Percentiles rank a stretch among this genome's conserved stretches.
These are phyloP conservation scores for Colletotrichum musae DNA, from an alignment of 2,329 filamentous ascomycete species.

Conservation along the genomic window DNA sequence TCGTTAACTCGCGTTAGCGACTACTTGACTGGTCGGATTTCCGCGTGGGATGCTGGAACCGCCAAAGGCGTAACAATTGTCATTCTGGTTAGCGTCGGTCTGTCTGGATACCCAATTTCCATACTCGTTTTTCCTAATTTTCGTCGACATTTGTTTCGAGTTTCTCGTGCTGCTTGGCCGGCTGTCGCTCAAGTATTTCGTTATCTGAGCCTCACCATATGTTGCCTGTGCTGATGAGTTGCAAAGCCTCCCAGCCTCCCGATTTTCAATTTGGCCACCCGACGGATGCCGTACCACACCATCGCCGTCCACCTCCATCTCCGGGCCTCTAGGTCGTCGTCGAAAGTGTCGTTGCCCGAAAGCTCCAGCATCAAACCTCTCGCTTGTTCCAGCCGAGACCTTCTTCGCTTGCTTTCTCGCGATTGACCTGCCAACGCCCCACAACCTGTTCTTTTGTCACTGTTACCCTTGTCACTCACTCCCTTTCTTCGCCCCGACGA, in stretches of 20 bases:
- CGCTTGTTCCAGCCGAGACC: background rate
- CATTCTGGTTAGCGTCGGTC: conserved; percentile 6
- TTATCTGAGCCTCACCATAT: conserved; percentile 43
- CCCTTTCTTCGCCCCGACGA: conserved; percentile 20
- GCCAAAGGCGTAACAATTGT: conserved; percentile 19
- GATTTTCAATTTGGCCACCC: conserved; percentile 41
- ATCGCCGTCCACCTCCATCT: conserved; percentile 25
- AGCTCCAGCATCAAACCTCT: background rate
- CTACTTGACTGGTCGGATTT: conserved; percentile 28
- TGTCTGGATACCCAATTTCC: conserved; percentile 35
- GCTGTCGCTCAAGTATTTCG: conserved; percentile 30
- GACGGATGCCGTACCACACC: conserved; percentile 32
- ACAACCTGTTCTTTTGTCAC: conserved; percentile 27
- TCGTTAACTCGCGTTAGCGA: conserved; percentile 47
- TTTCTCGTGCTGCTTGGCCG: background rate
- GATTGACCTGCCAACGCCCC: conserved; percentile 14
- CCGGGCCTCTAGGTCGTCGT: conserved; percentile 11
- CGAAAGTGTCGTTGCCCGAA: background rate
- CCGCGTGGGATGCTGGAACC: background rate
- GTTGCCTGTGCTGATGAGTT: conserved; percentile 36
- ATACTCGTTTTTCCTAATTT: conserved; percentile 3
- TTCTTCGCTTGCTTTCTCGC: background rate
- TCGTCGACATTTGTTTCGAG: background rate
- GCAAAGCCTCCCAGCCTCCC: conserved; percentile 41
- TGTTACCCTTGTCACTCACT: conserved; percentile 15